Conservation (phyloP, 139 green algal species). For the Limnomonas spitsbergensis region DNA sequence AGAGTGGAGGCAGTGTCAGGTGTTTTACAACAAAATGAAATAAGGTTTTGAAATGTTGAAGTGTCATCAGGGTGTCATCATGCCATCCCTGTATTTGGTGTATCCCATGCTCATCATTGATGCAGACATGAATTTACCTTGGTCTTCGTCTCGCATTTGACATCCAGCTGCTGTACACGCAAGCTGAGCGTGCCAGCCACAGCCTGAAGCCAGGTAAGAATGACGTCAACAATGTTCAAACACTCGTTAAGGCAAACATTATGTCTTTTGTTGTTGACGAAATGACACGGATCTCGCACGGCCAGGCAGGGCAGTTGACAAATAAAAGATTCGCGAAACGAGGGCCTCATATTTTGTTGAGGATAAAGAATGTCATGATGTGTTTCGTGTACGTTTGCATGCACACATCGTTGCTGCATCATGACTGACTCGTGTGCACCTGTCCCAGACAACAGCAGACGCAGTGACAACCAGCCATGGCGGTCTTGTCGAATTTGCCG, state of each 20-base stretch:
- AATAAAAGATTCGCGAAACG: no score
- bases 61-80: no score
- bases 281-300: no score
- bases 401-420: no score
- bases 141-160: slow-evolving; percentile 41
- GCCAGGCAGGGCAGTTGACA: no score
- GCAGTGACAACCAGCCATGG: background rate
- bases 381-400: no score
- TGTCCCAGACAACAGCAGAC: background rate
- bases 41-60: background rate
- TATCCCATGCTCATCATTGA: no score
- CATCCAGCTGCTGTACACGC: slow-evolving; percentile 71
- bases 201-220: background rate
- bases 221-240: background rate
- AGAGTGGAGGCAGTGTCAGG: background rate
- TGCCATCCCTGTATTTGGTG: background rate
- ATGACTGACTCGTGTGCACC: no score
- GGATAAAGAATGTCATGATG: no score
- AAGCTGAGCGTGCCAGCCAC: slow-evolving; percentile 47
- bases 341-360: no score
- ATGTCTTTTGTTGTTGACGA: background rate
- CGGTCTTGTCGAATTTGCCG: slow-evolving; percentile 1
- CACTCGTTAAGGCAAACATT: background rate
- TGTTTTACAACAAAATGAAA: background rate
- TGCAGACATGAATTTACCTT: slow-evolving; percentile 2